phyloP scores from a whole-genome alignment of 129 eudicot species.

The Saposhnikovia divaricata region DNA sequence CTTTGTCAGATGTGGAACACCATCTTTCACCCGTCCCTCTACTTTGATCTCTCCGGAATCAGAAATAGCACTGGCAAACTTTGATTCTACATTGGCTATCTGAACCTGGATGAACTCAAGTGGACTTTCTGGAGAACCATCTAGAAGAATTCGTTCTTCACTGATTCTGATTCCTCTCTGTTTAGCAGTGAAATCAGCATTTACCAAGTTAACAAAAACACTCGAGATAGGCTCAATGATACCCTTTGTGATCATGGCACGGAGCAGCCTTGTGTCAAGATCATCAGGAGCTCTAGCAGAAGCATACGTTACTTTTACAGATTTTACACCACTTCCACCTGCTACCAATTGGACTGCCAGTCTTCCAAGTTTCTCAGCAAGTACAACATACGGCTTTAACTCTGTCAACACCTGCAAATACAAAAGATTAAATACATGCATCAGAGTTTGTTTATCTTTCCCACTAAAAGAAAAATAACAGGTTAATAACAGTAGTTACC shows the following conservation, averaged over 20 bases:
- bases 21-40: conserved; percentile 86
- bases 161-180: conserved; percentile 82
- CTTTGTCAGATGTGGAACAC: conserved; percentile 74
- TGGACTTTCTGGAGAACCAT: conserved; percentile 94
- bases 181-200: conserved; percentile 92
- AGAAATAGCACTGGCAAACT: conserved; percentile 78
- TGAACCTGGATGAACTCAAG: conserved; percentile 80
- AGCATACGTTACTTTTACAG: conserved; percentile 68
- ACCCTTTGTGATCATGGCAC: conserved; percentile 98
- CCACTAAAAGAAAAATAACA: not conserved
- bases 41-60: conserved; percentile 81
- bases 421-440: not conserved
- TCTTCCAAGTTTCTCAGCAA: conserved; percentile 87
- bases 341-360: conserved; percentile 88
- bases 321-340: conserved; percentile 94
- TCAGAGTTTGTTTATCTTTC: not conserved
- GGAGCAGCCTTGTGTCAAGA: conserved; percentile 87
- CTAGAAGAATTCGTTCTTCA: conserved; percentile 64
- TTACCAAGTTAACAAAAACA: conserved; percentile 65
- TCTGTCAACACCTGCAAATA: conserved; percentile 58
- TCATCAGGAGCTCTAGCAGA: conserved; percentile 96
- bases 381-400: conserved; percentile 71
- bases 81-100: conserved; percentile 85
- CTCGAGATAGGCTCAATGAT: conserved; percentile 86
- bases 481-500: not conserved